phyloP scores from a whole-genome alignment of 164 flowering plant species.

The Santalum album region DNA sequence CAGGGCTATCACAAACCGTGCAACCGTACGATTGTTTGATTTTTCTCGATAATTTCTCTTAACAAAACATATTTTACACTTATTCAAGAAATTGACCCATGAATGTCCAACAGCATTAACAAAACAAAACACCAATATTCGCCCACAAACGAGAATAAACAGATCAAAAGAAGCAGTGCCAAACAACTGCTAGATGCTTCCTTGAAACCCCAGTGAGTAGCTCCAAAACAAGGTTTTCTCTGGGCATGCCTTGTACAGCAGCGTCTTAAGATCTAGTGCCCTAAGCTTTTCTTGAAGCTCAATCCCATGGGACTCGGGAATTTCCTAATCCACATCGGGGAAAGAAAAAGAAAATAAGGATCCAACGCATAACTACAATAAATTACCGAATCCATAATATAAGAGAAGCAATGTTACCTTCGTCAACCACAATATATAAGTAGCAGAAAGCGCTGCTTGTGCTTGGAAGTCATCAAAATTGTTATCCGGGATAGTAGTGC shows the following conservation, averaged over 20 bases:
- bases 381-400: neutral
- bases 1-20: too few species aligned
- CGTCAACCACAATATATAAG: conserved; percentile 62
- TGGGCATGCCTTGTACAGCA: conserved; percentile 40
- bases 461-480: conserved; percentile 59
- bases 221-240: conserved; percentile 49
- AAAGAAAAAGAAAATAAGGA: neutral
- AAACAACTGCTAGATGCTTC: neutral
- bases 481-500: conserved; percentile 29
- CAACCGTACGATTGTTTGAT: too few species aligned
- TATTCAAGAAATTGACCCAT: too few species aligned
- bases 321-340: conserved; percentile 27
- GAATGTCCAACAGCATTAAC: too few species aligned
- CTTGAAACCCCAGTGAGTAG: neutral
- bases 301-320: conserved; percentile 11
- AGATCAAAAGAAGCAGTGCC: too few species aligned
- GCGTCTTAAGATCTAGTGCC: conserved; percentile 22
- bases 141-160: too few species aligned
- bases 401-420: conserved; percentile 30
- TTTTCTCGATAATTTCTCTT: too few species aligned
- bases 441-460: conserved; percentile 50
- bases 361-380: neutral
- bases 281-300: conserved; percentile 29
- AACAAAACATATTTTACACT: too few species aligned
- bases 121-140: too few species aligned